Percentiles rank a stretch among this genome's conserved stretches.
phyloP scores from a whole-genome alignment of 495 filamentous ascomycete genomes.

The Penicillium robsamsonii region DNA sequence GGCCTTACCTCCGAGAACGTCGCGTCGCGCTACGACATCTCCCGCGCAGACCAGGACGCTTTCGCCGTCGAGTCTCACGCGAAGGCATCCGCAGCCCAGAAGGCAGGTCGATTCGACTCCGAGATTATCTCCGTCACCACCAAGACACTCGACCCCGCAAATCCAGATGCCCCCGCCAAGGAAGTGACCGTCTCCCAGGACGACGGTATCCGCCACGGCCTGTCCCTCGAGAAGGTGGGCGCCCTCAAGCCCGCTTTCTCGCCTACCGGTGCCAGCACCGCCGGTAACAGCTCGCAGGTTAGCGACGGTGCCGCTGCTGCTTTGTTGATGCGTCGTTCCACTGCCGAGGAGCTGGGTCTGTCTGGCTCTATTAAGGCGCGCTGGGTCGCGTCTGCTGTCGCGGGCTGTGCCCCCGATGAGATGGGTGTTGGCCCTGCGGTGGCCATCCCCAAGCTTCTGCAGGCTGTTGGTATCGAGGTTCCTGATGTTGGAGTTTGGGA shows the following conservation, averaged over 20 bases:
- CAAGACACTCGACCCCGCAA: constrained; percentile 52
- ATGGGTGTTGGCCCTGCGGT: constrained; percentile 89
- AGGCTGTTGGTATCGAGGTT: constrained; percentile 58
- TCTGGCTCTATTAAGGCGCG: constrained; percentile 67
- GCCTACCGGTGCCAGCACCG: constrained; percentile 68
- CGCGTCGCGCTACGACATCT: constrained; percentile 71
- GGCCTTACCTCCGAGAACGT: constrained; percentile 92
- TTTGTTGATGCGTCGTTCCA: constrained; percentile 79
- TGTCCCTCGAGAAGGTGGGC: constrained; percentile 65
- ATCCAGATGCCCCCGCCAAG: constrained; percentile 61
- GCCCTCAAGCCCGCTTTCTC: constrained; percentile 85
- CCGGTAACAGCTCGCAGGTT: constrained; percentile 84
- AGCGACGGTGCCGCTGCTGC: constrained; percentile 84
- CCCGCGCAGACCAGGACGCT: constrained; percentile 72
- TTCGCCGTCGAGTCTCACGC: constrained; percentile 74
- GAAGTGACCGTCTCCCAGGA: constrained; percentile 66
- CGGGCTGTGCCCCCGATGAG: constrained; percentile 81
- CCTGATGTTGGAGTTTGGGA: constrained; percentile 87
- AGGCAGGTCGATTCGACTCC: constrained; percentile 64
- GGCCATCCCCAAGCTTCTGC: constrained; percentile 77
- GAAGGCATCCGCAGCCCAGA: constrained; percentile 67
- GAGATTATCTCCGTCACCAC: constrained; percentile 77
- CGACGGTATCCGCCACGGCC: constrained; percentile 73
- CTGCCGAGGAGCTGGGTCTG: constrained; percentile 72
- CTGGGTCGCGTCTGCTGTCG: constrained; percentile 71